Percentiles rank a stretch among this genome's conserved stretches.
phyloP scores from a whole-genome alignment of 192 early-diverging fungal species.

The Polychytrium aggregatum region DNA sequence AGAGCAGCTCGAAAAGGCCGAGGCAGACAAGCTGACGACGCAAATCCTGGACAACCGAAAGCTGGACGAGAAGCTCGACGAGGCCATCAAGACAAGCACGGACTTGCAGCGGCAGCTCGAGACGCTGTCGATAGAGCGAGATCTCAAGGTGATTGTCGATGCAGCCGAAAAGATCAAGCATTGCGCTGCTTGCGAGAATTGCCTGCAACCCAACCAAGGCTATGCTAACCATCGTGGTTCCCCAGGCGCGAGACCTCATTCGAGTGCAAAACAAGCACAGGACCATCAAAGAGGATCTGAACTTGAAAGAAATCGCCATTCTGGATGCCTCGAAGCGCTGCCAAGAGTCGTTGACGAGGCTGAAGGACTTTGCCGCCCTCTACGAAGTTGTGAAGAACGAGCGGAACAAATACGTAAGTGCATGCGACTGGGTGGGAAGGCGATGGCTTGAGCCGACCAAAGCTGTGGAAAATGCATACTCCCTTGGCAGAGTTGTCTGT shows the following conservation, averaged over 20 bases:
- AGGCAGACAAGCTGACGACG: slow-evolving; percentile 22
- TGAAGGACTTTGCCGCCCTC: slow-evolving; percentile 42
- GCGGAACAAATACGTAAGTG: slow-evolving; percentile 48
- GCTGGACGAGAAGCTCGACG: slow-evolving; percentile 41
- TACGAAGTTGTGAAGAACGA: slow-evolving; percentile 56
- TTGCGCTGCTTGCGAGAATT: background rate
- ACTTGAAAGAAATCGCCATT: slow-evolving; percentile 36
- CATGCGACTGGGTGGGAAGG: no score
- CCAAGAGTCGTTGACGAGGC: slow-evolving; percentile 26
- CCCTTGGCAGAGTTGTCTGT: no score
- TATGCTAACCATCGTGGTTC: background rate
- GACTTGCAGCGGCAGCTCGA: slow-evolving; percentile 21
- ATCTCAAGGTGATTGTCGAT: slow-evolving; percentile 27
- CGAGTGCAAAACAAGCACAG: slow-evolving; percentile 28
- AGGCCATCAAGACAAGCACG: slow-evolving; percentile 6
- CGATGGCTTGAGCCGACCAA: no score
- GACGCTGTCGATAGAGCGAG: slow-evolving; percentile 30
- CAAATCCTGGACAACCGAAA: slow-evolving; percentile 30
- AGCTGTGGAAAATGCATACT: no score
- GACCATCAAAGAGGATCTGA: slow-evolving; percentile 34
- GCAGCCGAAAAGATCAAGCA: background rate
- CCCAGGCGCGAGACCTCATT: slow-evolving; percentile 42
- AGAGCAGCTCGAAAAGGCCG: slow-evolving; percentile 34
- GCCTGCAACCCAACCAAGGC: background rate
- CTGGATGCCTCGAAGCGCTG: slow-evolving; percentile 39